phyloP scores from a whole-genome alignment of 75 land plant genomes.

The Picea sitchensis region DNA sequence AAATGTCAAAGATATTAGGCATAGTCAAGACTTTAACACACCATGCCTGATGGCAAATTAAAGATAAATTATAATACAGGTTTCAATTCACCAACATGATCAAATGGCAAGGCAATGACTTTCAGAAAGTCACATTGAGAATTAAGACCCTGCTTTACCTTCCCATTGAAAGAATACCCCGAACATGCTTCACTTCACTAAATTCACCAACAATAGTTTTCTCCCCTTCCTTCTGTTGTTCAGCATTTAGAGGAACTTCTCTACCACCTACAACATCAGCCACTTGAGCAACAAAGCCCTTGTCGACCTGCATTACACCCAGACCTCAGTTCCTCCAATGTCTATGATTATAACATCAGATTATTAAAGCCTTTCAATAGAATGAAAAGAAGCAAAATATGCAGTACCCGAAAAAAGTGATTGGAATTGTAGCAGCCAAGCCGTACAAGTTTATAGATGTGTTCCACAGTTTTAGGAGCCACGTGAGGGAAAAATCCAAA shows the following conservation, averaged over 20 bases:
- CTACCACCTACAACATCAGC: constrained; percentile 96
- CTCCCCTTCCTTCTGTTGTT: constrained; percentile 75
- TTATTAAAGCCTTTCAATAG: neutral
- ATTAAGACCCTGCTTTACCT: constrained; percentile 43
- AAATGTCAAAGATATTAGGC: neutral
- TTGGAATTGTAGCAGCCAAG: constrained; percentile 95
- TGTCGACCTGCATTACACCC: constrained; percentile 69
- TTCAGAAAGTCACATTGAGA: neutral
- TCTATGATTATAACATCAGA: neutral
- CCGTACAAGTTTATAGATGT: constrained; percentile 89
- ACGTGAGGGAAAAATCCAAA: constrained; percentile 90
- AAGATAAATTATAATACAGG: neutral
- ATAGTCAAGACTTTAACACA: neutral
- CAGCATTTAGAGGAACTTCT: constrained; percentile 85
- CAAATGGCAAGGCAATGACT: neutral
- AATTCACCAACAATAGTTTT: constrained; percentile 98
- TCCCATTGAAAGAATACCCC: constrained; percentile 98
- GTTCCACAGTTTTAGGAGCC: constrained; percentile 94
- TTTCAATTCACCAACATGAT: neutral
- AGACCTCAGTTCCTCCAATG: neutral
- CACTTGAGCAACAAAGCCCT: constrained; percentile 98
- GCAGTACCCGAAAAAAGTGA: constrained; percentile 92
- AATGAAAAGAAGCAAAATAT: constrained; percentile 1
- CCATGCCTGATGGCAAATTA: neutral
- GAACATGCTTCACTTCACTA: constrained; percentile 88